Conservation (phyloP, 768 basidiomycete species). For the Tulasnella sp. region DNA sequence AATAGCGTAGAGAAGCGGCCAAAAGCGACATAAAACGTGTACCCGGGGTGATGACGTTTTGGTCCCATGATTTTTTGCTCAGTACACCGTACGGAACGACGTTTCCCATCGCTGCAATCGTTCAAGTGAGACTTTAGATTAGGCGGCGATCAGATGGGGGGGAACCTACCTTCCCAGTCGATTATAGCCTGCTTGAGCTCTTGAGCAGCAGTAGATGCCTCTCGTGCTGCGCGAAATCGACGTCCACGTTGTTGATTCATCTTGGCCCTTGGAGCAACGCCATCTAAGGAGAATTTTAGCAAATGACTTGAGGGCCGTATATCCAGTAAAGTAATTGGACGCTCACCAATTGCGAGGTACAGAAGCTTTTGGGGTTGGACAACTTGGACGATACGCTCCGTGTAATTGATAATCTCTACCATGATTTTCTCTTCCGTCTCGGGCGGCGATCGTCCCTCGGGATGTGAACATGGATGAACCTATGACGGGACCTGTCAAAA, state of each 20-base stretch:
- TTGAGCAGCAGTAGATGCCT: slow-evolving; percentile 88
- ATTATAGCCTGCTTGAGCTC: slow-evolving; percentile 71
- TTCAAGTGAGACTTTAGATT: not conserved
- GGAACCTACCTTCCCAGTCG: slow-evolving; percentile 65
- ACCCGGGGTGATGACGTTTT: slow-evolving; percentile 95
- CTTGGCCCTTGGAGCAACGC: slow-evolving; percentile 95
- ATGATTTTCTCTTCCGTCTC: slow-evolving; percentile 99
- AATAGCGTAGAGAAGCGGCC: slow-evolving; percentile 80
- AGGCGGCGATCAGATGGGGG: not conserved
- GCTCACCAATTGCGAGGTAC: slow-evolving; percentile 94
- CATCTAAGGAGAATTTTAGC: slow-evolving; percentile 41
- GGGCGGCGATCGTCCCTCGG: slow-evolving; percentile 94
- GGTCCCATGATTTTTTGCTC: slow-evolving; percentile 85
- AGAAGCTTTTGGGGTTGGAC: slow-evolving; percentile 85
- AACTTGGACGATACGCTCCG: slow-evolving; percentile 96
- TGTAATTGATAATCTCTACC: slow-evolving; percentile 93
- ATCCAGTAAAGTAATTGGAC: not conserved
- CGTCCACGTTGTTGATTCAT: slow-evolving; percentile 99
- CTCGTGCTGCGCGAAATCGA: slow-evolving; percentile 89
- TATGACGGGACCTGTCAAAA: too few species aligned
- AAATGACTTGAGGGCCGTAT: not conserved
- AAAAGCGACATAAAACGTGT: slow-evolving; percentile 97
- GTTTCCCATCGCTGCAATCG: slow-evolving; percentile 77
- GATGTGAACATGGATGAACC: slow-evolving; percentile 99
- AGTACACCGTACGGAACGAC: slow-evolving; percentile 61